Evolutionary conservation across 495 filamentous ascomycete genomes (phyloP).

Genomic region (Neurospora pannonica): DNA sequence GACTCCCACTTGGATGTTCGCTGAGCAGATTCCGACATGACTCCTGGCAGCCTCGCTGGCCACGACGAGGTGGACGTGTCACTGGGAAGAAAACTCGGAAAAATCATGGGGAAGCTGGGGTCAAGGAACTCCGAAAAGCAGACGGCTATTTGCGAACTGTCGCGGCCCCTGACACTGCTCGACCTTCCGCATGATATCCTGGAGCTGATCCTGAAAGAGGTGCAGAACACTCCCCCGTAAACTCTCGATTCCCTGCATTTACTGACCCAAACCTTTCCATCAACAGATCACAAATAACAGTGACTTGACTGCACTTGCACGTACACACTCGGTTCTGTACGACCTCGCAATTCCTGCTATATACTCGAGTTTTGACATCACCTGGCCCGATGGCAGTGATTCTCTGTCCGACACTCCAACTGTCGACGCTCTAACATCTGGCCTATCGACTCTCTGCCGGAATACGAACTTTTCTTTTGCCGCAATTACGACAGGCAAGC

Average conservation of each 20-base stretch:
- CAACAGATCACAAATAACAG: conserved; percentile 75
- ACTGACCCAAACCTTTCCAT: neutral
- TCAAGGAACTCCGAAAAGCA: neutral
- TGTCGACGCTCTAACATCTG: conserved; percentile 88
- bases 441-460: conserved; percentile 76
- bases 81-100: neutral
- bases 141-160: conserved; percentile 25
- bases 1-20: neutral
- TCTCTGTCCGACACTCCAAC: conserved; percentile 58
- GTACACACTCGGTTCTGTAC: conserved; percentile 80
- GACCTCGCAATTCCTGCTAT: conserved; percentile 72
- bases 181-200: conserved; percentile 83
- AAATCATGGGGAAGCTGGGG: neutral
- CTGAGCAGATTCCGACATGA: neutral
- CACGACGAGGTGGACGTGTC: neutral
- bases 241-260: neutral
- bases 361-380: conserved; percentile 88
- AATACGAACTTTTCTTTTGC: conserved; percentile 49
- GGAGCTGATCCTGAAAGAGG: conserved; percentile 84
- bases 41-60: neutral
- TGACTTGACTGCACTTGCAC: conserved; percentile 73
- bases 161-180: conserved; percentile 44
- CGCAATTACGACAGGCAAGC: neutral
- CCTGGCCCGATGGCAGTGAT: conserved; percentile 72
- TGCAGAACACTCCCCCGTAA: conserved; percentile 22